Evolutionary conservation across 2,329 filamentous ascomycete species (phyloP), one percentile per base, ranked within the genome.

Genomic region (Paraphaeosphaeria sporulosa): DNA sequence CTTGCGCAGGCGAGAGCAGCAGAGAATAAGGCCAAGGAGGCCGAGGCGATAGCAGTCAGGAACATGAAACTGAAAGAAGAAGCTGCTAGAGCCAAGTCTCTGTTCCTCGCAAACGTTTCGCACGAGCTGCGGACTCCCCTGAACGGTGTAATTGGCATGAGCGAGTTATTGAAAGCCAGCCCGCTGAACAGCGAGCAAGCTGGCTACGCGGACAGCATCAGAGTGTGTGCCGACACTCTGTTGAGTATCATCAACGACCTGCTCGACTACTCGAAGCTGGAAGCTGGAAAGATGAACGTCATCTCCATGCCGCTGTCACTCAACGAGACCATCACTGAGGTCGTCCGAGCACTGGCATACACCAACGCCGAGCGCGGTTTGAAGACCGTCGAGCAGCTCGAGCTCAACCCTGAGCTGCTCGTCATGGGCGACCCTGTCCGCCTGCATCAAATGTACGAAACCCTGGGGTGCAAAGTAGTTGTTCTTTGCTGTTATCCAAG

Each of bases 1-100:
- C 82, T 94, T 10, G 85, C 85, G 3, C 89, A 93, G 71, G 91
- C 91, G 13, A 84, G 89, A 57, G 86, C 89, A 61, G 89, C 91
- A 0, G 90, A 94, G 75, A 85, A 85, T 61, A 93, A 93, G 75
- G 91, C 91, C 10, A 93, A 92, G 75, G 81, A 86, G 55, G 91
- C 91, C 0, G 90, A 94, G 74, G 87, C 89, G 0, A 87, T 92
- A 71, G 91, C 91, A 8, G 88, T 91, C 71, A 86, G 89, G 61
- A 93, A 92, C 74, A 90, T 94, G 73, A 90, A 91, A 77, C 84
- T 94, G 42, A 92, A 92, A 17, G 91, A 94, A 73, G 91, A 94
- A 75, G 91, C 91, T 12, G 90, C 91, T 23, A 92, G 91, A 76
- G 91, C 91, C 42, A 94, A 94, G 75, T 90, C 89, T 2, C 92